Percentiles rank a stretch among this genome's conserved stretches.
phyloP scores from a whole-genome alignment of 1,139 yeast genomes.

The Dujonia santamariae region DNA sequence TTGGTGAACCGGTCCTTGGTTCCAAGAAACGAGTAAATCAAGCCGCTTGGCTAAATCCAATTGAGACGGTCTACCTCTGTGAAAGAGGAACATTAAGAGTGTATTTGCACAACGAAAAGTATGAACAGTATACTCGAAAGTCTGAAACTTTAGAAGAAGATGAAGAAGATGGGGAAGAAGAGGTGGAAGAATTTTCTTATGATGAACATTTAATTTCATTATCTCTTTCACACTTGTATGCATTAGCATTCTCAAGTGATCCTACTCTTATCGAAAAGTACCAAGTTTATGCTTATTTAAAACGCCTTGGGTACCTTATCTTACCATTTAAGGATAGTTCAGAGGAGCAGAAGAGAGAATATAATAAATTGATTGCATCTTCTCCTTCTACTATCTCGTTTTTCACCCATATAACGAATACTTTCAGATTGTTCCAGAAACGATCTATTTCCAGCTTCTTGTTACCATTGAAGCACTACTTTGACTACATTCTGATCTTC shows the following conservation, averaged over 20 bases:
- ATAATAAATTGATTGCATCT: conserved; percentile 8
- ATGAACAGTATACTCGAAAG: conserved; percentile 13
- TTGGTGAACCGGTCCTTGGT: conserved; percentile 52
- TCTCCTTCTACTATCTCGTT: too few relatives aligned
- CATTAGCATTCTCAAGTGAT: conserved; percentile 42
- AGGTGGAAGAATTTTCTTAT: conserved; percentile 17
- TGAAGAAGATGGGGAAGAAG: background rate
- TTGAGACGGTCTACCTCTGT: conserved; percentile 73
- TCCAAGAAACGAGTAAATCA: conserved; percentile 14
- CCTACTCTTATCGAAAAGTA: conserved; percentile 51
- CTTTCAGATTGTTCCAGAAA: too few relatives aligned
- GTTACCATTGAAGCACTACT: conserved; percentile 24
- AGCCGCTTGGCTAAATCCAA: conserved; percentile 49
- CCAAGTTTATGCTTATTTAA: conserved; percentile 71
- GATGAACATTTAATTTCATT: conserved; percentile 34
- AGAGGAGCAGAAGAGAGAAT: conserved; percentile 11
- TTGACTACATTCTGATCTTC: conserved; percentile 37
- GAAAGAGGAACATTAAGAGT: conserved; percentile 81
- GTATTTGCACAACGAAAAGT: conserved; percentile 28
- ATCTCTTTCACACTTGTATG: conserved; percentile 65
- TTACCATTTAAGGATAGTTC: conserved; percentile 25
- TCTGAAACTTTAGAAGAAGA: conserved; percentile 1
- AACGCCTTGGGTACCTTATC: conserved; percentile 77
- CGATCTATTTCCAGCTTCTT: too few relatives aligned
- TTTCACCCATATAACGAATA: too few relatives aligned